Conservation (phyloP, 2,329 filamentous ascomycete genomes). For the Talaromyces sp. region DNA sequence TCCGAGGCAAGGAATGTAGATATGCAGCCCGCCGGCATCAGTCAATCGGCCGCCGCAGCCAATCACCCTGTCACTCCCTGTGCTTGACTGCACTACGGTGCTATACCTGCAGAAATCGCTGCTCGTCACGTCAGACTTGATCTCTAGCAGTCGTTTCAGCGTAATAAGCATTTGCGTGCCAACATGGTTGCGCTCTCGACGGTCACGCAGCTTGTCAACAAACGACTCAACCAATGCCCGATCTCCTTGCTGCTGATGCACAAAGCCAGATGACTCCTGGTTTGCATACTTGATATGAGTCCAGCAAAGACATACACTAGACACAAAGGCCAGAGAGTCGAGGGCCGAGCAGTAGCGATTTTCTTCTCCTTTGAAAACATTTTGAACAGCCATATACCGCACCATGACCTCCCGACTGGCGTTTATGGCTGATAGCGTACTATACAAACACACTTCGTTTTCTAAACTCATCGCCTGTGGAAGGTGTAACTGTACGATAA, state of each 20-base stretch:
- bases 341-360: neutral
- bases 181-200: neutral
- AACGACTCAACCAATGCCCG: neutral
- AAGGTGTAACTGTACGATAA: conserved; percentile 3
- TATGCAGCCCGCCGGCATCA: neutral
- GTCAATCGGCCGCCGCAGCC: neutral
- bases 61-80: neutral
- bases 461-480: neutral
- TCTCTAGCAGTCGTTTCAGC: neutral
- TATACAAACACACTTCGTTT: neutral
- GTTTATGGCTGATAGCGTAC: neutral
- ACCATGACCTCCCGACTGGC: neutral
- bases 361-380: neutral
- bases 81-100: neutral
- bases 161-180: neutral
- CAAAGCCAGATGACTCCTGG: neutral
- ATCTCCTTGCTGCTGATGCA: neutral
- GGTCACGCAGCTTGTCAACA: neutral
- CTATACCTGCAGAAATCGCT: neutral
- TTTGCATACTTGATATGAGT: neutral
- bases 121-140: neutral
- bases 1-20: neutral
- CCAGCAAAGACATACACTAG: neutral
- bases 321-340: neutral
- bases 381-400: neutral